Conservation (phyloP, 2,329 filamentous ascomycete genomes). For the Colletotrichum lini region DNA sequence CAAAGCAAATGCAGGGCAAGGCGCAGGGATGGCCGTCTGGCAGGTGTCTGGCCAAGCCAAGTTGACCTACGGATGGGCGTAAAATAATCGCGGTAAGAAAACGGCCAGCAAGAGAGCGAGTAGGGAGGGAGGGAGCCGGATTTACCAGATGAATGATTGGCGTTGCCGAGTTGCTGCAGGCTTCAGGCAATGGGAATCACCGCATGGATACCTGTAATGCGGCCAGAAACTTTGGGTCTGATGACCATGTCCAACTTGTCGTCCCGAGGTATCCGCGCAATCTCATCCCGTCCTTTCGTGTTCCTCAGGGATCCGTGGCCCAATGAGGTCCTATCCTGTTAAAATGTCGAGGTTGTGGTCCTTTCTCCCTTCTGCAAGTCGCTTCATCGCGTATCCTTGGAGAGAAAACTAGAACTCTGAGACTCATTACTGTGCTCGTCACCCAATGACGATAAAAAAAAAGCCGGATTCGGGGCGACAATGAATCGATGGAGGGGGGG, state of each 20-base stretch:
- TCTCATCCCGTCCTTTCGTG: conserved; percentile 38
- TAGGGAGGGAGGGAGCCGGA: conserved; percentile 7
- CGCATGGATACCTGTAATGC: conserved; percentile 35
- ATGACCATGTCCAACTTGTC: conserved; percentile 39
- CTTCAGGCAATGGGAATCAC: conserved; percentile 40
- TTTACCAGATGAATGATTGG: conserved; percentile 19
- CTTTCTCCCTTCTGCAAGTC: not conserved
- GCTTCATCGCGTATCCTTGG: not conserved
- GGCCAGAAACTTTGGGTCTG: conserved; percentile 42
- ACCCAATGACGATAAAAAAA: conserved; percentile 16
- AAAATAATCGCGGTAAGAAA: conserved; percentile 22
- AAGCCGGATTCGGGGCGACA: conserved; percentile 24
- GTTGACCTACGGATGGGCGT: conserved; percentile 10
- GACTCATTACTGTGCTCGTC: conserved; percentile 11
- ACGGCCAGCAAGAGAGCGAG: conserved; percentile 23
- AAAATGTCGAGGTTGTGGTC: conserved; percentile 14
- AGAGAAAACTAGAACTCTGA: not conserved
- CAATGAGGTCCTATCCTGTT: conserved; percentile 35
- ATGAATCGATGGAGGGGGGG: conserved; percentile 4
- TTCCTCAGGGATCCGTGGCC: conserved; percentile 32
- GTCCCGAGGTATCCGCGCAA: conserved; percentile 41
- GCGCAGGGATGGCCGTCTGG: conserved; percentile 20
- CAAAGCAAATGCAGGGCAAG: not conserved
- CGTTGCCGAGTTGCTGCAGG: conserved; percentile 25
- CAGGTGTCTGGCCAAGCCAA: conserved; percentile 9